Evolutionary conservation across 208 protist genomes (phyloP).

Genomic region (Leptomonas pyrrhocoris): DNA sequence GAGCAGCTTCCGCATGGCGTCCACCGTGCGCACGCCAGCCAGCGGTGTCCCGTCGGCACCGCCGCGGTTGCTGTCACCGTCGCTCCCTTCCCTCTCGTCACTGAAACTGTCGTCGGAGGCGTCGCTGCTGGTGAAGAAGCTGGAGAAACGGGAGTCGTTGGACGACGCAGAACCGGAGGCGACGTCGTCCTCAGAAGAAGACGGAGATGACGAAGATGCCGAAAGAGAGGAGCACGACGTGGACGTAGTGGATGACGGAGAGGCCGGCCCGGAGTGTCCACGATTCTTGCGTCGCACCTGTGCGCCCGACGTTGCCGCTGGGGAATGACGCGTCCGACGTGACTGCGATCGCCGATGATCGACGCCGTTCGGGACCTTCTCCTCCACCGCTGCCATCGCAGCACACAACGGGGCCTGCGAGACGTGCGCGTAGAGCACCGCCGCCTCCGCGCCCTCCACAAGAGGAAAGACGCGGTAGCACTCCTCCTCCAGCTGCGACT

Average conservation of each 20-base stretch:
- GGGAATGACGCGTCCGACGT: no score
- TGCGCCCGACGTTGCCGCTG: neutral
- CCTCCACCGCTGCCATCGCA: constrained; percentile 17
- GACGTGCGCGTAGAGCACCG: constrained; percentile 26
- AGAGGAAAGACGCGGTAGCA: constrained; percentile 78
- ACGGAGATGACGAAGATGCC: neutral
- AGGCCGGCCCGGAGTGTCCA: neutral
- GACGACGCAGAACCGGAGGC: neutral
- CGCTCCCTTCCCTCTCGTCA: neutral
- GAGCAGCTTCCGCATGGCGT: constrained; percentile 18
- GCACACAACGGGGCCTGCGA: constrained; percentile 16
- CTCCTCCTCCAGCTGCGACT: constrained; percentile 70
- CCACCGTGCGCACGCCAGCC: constrained; percentile 5
- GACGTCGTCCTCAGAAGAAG: neutral
- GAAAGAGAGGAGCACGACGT: neutral
- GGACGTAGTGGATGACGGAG: no score
- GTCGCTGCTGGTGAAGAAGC: no score
- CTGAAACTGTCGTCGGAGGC: neutral
- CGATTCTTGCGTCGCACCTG: neutral
- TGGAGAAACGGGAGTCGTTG: neutral
- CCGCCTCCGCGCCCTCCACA: constrained; percentile 30
- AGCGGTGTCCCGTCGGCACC: neutral
- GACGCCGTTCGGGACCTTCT: neutral
- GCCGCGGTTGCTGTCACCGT: neutral
- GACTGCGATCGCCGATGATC: neutral